Conservation (phyloP, 2,329 filamentous ascomycete species). For the Monascus ruber region DNA sequence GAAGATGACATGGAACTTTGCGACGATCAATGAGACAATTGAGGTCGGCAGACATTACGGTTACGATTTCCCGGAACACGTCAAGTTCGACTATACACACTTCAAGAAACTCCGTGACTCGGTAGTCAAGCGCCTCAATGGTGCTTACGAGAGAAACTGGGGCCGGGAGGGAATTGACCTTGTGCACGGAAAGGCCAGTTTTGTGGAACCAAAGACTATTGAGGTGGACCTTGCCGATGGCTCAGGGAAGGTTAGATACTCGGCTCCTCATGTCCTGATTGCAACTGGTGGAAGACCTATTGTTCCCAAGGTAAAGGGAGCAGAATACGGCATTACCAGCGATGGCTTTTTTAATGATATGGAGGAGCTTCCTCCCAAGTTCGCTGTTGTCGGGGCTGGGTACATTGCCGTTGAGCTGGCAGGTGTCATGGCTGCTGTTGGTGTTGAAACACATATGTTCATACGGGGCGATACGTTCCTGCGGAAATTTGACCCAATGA, state of each 20-base stretch:
- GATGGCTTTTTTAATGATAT: slow-evolving; percentile 40
- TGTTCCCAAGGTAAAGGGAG: slow-evolving; percentile 33
- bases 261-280: slow-evolving; percentile 38
- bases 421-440: slow-evolving; percentile 38
- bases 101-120: slow-evolving; percentile 40
- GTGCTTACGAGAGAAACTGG: slow-evolving; percentile 41
- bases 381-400: slow-evolving; percentile 40
- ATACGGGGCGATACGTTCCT: slow-evolving; percentile 38
- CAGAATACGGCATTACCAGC: slow-evolving; percentile 40
- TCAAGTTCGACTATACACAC: slow-evolving; percentile 33
- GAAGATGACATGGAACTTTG: slow-evolving; percentile 44
- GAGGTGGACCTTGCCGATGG: slow-evolving; percentile 35
- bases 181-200: slow-evolving; percentile 37
- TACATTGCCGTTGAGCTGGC: slow-evolving; percentile 43
- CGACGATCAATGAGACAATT: slow-evolving; percentile 38
- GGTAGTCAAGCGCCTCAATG: slow-evolving; percentile 35
- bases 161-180: slow-evolving; percentile 39
- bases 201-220: slow-evolving; percentile 33
- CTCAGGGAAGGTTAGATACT: slow-evolving; percentile 25
- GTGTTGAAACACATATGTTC: slow-evolving; percentile 41
- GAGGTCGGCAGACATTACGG: slow-evolving; percentile 37
- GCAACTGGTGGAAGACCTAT: slow-evolving; percentile 38
- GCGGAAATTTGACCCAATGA: slow-evolving; percentile 42
- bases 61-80: slow-evolving; percentile 33
- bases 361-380: slow-evolving; percentile 38